Base-by-base conservation (phyloP, 2,329 filamentous ascomycete genomes). In the Aspergillus aculeatinus region DNA sequence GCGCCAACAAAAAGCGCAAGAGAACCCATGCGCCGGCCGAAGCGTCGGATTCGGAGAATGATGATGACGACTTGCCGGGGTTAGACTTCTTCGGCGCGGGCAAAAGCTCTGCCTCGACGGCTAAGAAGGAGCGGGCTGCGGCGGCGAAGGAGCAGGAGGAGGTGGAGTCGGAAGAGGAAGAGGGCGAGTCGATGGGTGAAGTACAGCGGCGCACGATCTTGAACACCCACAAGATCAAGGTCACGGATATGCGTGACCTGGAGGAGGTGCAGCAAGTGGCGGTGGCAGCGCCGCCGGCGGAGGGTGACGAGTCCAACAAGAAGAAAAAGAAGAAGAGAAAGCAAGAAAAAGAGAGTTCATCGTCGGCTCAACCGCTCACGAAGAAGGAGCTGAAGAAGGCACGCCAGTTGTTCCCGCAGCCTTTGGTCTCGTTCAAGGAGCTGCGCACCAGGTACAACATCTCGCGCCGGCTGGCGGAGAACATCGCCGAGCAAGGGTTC, bases 401-500 rank as follows among this genome's bases (percentile, higher is more conserved):
- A 4, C 77, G 76, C 14, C 83, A 86, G 57, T 73, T 98, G 31
- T 92, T 86, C 72, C 91, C 94, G 0, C 89, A 91, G 64, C 94
- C 95, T 1, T 79, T 99, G 65, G 85, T 84, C 49, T 86, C 87
- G 0, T 98, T 99, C 72, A 79, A 81, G 48, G 87, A 95, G 68
- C 79, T 99, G 60, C 83, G 86, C 42, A 80, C 82, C 33, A 81
- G 81, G 49, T 96, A 94, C 76, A 84, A 83, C n/a, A 86, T 97
- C 48, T 89, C 91, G 4, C 81, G 83, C 47, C 83, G 87, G 48
- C 77, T 99, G 49, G 86, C 87, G 2, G 86, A 89, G 61, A 99
- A 99, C 70, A 81, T 99, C 31, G 81, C 85, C 14, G 83, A 85
- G n/a, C 91, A 98, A 77, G 92, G 90, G 11, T 99, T 96, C 73